Percentiles rank a stretch among this genome's conserved stretches.
Evolutionary conservation across 352 stramenopile genomes (phyloP).

Genomic region (Globisporangium megalacanthum): DNA sequence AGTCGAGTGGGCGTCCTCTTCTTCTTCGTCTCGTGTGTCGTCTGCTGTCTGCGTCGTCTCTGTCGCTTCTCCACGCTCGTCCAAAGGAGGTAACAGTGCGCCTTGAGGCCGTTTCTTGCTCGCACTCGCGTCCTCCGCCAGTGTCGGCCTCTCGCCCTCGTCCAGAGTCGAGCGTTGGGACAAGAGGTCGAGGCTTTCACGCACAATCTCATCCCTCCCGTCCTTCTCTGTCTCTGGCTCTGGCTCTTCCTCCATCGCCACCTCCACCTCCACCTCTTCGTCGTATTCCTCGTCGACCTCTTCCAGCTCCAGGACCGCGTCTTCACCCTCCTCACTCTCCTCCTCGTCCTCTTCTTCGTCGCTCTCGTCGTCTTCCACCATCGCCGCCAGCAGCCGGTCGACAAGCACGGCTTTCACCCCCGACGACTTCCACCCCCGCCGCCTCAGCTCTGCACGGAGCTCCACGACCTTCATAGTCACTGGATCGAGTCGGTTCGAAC

Average conservation of each 20-base stretch:
- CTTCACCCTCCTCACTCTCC: slow-evolving; percentile 20
- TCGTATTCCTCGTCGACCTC: slow-evolving; percentile 19
- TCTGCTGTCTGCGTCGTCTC: slow-evolving; percentile 5
- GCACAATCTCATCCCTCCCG: slow-evolving; percentile 40
- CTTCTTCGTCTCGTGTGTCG: no score
- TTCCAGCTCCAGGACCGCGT: slow-evolving; percentile 19
- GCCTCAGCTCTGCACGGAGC: slow-evolving; percentile 51
- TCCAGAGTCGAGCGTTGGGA: slow-evolving; percentile 9
- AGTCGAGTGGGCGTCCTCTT: no score
- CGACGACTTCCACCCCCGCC: slow-evolving; percentile 39
- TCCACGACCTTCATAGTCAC: slow-evolving; percentile 40
- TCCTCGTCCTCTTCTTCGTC: slow-evolving; percentile 21
- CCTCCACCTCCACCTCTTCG: slow-evolving; percentile 22
- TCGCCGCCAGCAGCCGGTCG: slow-evolving; percentile 39
- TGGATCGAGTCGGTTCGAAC: slow-evolving; percentile 18
- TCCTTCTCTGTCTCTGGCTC: not conserved
- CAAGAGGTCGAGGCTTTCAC: slow-evolving; percentile 35
- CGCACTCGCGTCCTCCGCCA: no score
- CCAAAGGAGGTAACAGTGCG: not conserved
- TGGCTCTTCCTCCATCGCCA: slow-evolving; percentile 13
- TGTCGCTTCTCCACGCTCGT: slow-evolving; percentile 2
- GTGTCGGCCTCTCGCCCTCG: slow-evolving; percentile 1
- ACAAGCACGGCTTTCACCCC: slow-evolving; percentile 54
- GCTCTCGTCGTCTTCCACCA: slow-evolving; percentile 27
- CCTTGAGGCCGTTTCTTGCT: not conserved